A percentile compares a stretch with the other conserved stretches of the same genome.
These are phyloP conservation scores for Solanum gracilifrons DNA, from an alignment of 257 asterid genomes.

Conservation along the genomic window DNA sequence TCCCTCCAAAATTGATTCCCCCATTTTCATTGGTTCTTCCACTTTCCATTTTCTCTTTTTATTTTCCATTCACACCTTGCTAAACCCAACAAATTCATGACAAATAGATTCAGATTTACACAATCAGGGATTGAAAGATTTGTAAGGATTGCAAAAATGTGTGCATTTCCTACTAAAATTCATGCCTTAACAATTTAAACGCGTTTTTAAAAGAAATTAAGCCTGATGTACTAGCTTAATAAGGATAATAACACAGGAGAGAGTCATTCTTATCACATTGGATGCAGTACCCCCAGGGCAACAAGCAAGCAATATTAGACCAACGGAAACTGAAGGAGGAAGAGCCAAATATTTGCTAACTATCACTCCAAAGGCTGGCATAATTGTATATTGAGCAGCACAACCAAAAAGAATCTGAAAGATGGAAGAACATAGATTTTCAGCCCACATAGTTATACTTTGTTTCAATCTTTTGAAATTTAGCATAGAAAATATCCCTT, in stretches of 20 bases:
- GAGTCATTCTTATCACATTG: constrained; percentile 60
- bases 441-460: not conserved
- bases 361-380: constrained; percentile 64
- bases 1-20: no score
- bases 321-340: constrained; percentile 67
- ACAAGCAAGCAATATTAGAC: constrained; percentile 74
- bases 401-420: constrained; percentile 70
- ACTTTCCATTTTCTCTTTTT: no score
- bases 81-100: no score
- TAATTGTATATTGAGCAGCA: constrained; percentile 74
- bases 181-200: not conserved
- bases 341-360: constrained; percentile 66
- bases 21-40: no score
- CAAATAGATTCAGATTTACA: not conserved
- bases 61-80: no score
- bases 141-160: not conserved
- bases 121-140: not conserved
- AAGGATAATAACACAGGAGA: not conserved
- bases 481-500: not conserved
- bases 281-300: constrained; percentile 97
- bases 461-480: not conserved
- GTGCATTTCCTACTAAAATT: not conserved
- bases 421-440: not conserved
- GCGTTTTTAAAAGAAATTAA: not conserved
- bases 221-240: not conserved